Conservation (phyloP, 306 rosid species). For the Cicer arietinum region DNA sequence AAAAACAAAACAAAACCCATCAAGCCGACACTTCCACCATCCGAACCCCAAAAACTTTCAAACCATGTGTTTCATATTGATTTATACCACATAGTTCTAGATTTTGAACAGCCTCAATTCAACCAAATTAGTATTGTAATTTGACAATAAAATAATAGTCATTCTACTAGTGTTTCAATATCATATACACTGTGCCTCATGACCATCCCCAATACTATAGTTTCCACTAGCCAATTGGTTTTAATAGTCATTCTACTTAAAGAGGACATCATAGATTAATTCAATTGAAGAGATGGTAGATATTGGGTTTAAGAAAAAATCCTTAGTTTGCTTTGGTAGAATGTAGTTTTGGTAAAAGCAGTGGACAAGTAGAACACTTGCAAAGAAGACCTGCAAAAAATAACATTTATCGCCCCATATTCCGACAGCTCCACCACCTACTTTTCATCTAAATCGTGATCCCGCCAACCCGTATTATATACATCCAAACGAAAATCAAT, state of each 20-base stretch:
- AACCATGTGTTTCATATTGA: conserved; percentile 30
- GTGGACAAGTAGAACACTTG: too few species aligned
- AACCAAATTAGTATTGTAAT: background rate
- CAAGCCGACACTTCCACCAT: background rate
- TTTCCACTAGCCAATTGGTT: background rate
- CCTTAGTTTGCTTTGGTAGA: too few species aligned
- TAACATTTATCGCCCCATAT: too few species aligned
- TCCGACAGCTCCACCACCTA: too few species aligned
- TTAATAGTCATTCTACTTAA: conserved; percentile 26
- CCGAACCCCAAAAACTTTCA: conserved; percentile 13
- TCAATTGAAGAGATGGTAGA: too few species aligned
- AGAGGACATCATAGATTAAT: too few species aligned
- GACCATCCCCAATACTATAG: background rate
- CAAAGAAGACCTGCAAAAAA: too few species aligned
- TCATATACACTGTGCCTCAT: background rate
- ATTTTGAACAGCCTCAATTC: conserved; percentile 43
- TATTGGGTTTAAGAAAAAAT: too few species aligned
- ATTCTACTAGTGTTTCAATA: background rate
- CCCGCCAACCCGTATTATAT: too few species aligned
- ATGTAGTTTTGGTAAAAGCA: too few species aligned
- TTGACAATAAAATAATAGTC: conserved; percentile 34
- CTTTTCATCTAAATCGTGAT: too few species aligned
- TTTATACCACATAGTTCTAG: conserved; percentile 17
- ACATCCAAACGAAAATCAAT: too few species aligned
- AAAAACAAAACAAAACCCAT: background rate